Evolutionary conservation across 306 rosid species (phyloP).

Genomic region (Pterocarpus macrocarpus): DNA sequence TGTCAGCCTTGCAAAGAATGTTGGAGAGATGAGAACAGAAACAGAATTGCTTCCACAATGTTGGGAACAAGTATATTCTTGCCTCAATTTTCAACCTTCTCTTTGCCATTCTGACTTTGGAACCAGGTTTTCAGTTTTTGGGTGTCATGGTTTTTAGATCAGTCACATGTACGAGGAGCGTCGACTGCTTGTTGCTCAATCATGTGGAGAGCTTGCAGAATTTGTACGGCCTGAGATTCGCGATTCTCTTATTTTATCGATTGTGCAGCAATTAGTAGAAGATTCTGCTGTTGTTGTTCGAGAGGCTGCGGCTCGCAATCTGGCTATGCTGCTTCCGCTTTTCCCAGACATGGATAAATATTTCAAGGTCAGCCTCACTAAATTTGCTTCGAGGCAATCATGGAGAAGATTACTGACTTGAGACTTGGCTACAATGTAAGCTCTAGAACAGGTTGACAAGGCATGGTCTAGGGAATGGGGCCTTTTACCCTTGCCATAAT

Average conservation of each 20-base stretch:
- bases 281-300: constrained; percentile 96
- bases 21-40: constrained; percentile 99
- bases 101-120: constrained; percentile 39
- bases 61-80: constrained; percentile 92
- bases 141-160: constrained; percentile 64
- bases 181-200: constrained; percentile 96
- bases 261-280: constrained; percentile 90
- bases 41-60: constrained; percentile 98
- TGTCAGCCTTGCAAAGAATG: constrained; percentile 90
- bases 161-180: constrained; percentile 98
- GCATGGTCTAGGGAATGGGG: constrained; percentile 92
- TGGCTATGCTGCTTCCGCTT: constrained; percentile 94
- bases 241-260: constrained; percentile 95
- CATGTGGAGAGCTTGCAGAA: constrained; percentile 95
- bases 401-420: constrained; percentile 99
- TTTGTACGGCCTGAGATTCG: constrained; percentile 98
- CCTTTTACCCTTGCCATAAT: constrained; percentile 62
- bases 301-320: constrained; percentile 94
- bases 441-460: constrained; percentile 87
- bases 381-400: constrained; percentile 99
- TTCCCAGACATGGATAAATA: constrained; percentile 94
- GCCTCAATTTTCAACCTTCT: constrained; percentile 38
- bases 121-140: constrained; percentile 42
- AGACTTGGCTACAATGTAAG: constrained; percentile 98
- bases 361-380: constrained; percentile 99